A percentile compares a stretch with the other conserved stretches of the same genome.
Conservation (phyloP, 2,329 filamentous ascomycete genomes). For the Geoglossum cookeanum region DNA sequence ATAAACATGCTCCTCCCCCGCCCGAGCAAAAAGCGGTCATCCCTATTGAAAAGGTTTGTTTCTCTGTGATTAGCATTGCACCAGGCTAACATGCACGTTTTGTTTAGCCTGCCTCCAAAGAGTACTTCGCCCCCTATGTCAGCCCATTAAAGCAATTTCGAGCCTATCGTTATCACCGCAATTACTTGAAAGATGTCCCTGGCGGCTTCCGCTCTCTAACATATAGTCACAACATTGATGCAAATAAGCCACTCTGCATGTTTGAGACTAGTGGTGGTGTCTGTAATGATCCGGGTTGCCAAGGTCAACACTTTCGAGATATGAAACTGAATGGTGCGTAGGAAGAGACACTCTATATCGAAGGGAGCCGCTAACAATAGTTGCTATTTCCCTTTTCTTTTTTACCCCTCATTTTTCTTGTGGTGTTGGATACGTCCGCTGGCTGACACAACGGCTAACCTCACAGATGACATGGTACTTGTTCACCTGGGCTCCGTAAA, state of each 20-base stretch:
- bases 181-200: slow-evolving; percentile 46
- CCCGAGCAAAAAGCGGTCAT: neutral
- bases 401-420: neutral
- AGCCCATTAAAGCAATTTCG: slow-evolving; percentile 70
- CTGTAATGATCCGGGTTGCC: slow-evolving; percentile 59
- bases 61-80: no score
- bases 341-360: slow-evolving; percentile 2
- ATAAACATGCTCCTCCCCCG: no score
- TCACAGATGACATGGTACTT: slow-evolving; percentile 30
- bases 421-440: neutral
- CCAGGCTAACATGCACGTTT: neutral
- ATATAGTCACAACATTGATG: slow-evolving; percentile 80
- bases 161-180: slow-evolving; percentile 76
- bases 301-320: slow-evolving; percentile 60
- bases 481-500: slow-evolving; percentile 28
- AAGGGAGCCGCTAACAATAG: neutral
- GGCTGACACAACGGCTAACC: slow-evolving; percentile 2
- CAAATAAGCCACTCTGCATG: slow-evolving; percentile 53
- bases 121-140: slow-evolving; percentile 45
- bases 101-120: slow-evolving; percentile 11
- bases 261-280: slow-evolving; percentile 49
- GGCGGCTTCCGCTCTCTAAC: slow-evolving; percentile 78
- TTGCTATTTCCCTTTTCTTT: neutral
- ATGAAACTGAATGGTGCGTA: slow-evolving; percentile 60
- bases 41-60: neutral